Evolutionary conservation across 352 stramenopile species (phyloP).

Genomic region (Thalassiosira hispida): DNA sequence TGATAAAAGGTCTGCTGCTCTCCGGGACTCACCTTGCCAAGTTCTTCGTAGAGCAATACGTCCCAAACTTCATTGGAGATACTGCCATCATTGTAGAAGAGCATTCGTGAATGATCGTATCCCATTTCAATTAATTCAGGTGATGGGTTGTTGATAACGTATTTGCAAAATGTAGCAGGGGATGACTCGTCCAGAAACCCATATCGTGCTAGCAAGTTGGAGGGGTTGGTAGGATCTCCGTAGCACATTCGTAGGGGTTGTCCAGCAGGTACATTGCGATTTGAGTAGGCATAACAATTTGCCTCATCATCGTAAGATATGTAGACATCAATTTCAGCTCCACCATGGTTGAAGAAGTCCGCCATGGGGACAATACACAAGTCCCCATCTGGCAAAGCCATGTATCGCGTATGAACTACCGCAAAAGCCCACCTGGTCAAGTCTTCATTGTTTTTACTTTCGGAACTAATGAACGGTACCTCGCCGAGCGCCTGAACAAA

Average conservation of each 20-base stretch:
- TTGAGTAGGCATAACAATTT: slow-evolving; percentile 51
- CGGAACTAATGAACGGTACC: slow-evolving; percentile 30
- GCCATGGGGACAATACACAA: slow-evolving; percentile 28
- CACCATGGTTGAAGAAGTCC: slow-evolving; percentile 52
- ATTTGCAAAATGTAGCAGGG: slow-evolving; percentile 64
- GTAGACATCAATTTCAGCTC: slow-evolving; percentile 20
- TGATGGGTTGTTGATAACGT: slow-evolving; percentile 33
- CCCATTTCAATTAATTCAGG: slow-evolving; percentile 55
- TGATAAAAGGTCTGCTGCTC: slow-evolving; percentile 48
- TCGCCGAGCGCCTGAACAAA: slow-evolving; percentile 23
- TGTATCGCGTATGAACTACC: slow-evolving; percentile 33
- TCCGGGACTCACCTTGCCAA: slow-evolving; percentile 20
- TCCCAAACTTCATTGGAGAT: slow-evolving; percentile 63
- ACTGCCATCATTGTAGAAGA: slow-evolving; percentile 63
- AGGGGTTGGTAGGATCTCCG: slow-evolving; percentile 60
- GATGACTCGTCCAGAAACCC: slow-evolving; percentile 64
- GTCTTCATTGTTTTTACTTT: slow-evolving; percentile 37
- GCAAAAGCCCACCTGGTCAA: slow-evolving; percentile 41
- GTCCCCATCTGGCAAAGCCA: slow-evolving; percentile 12
- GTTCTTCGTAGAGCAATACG: slow-evolving; percentile 50
- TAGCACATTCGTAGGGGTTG: slow-evolving; percentile 51
- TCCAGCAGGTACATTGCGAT: slow-evolving; percentile 37
- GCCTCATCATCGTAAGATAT: slow-evolving; percentile 51
- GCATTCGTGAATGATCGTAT: slow-evolving; percentile 53
- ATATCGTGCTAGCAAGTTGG: slow-evolving; percentile 55